Percentiles rank a stretch among this genome's conserved stretches.
These are phyloP conservation scores for Saccharum spontaneum DNA, from an alignment of 176 grass and related monocot species.

Conservation along the genomic window DNA sequence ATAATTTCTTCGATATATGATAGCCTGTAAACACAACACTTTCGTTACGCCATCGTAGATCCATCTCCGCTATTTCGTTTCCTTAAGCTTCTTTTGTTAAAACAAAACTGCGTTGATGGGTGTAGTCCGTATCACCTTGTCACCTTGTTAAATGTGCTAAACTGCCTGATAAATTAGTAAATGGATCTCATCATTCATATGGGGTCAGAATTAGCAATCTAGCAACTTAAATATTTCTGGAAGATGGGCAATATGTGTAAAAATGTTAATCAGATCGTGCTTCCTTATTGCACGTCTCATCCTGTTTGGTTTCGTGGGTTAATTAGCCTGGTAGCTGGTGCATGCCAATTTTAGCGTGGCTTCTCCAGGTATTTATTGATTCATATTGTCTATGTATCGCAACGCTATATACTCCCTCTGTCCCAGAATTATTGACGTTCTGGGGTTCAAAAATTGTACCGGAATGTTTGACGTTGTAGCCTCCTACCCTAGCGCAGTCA, in stretches of 20 bases:
- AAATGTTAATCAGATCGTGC: not conserved
- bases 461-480: too few relatives aligned
- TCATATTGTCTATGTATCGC: too few relatives aligned
- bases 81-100: not conserved
- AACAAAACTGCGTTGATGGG: not conserved
- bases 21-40: not conserved
- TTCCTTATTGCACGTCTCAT: not conserved
- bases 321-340: not conserved
- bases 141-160: not conserved
- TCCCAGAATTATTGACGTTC: too few relatives aligned
- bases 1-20: not conserved
- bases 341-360: too few relatives aligned
- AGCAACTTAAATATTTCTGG: not conserved
- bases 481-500: too few relatives aligned
- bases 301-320: not conserved
- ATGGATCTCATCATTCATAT: slow-evolving; percentile 9
- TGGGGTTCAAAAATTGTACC: too few relatives aligned
- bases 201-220: not conserved
- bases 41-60: not conserved
- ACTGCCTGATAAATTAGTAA: not conserved
- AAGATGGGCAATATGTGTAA: not conserved
- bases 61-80: not conserved
- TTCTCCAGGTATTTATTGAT: too few relatives aligned
- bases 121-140: not conserved
- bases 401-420: too few relatives aligned